Base-by-base conservation (phyloP, 2,329 filamentous ascomycete species). In the Diplodia seriata region DNA sequence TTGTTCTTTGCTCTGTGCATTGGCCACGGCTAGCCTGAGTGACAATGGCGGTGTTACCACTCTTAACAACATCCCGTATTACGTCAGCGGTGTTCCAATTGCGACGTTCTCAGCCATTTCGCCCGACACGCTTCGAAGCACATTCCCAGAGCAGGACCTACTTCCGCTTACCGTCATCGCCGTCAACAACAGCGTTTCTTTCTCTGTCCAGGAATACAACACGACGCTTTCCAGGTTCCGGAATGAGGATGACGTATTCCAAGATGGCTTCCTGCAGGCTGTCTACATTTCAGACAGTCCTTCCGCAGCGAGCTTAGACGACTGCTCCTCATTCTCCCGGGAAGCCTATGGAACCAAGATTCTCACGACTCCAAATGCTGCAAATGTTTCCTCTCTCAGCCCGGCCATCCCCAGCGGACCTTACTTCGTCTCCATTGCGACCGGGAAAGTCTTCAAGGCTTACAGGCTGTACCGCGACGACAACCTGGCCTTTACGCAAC, bases 341-440 rank as follows among this genome's bases (percentile, higher is more conserved):
- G 11, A 43, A 14, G 1, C 2, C 14, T 29, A 43, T 14, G 5
- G n/a, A 8, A 59, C 55, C 20, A 59, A 43, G 20, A 3, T 29
- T 11, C 26, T 59, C 15, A 43, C 29, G n/a, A 4, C 36, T 20
- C 31, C 31, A 9, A 8, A 1, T 2, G 36, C 12, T 18, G 18
- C 53, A 12, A 38, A 20, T 15, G 8, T 38, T 7, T 12, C 51
- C 18, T 0, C 31, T 36, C 14, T 59, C 2, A 47, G 20, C 20
- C 2, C 55, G 4, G 11, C 12, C 2, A 59, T 59, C 55, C 36
- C 55, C 20, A 59, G 4, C 12, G 55, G 55, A 4, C 55, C 55
- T 15, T 59, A 59, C 36, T 59, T 59, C 36, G 20, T 59, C 36
- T 59, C 55, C 55, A 11, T 14, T 4, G 55, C 55, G 2, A 59